phyloP scores from a whole-genome alignment of 768 basidiomycete genomes.

The Clavaria fumosa region DNA sequence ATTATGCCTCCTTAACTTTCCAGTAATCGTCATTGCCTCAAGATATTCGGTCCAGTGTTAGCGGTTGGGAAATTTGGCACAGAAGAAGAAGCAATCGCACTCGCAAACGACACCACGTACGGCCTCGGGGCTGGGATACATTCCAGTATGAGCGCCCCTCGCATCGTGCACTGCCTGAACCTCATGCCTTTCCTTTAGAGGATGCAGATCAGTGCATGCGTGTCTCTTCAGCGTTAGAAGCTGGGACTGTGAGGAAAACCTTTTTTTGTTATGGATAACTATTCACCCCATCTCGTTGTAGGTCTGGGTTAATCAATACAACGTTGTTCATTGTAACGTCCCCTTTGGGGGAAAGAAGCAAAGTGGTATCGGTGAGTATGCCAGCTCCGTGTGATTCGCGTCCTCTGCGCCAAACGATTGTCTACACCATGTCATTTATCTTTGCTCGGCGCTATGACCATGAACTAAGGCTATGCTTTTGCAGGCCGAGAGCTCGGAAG shows the following conservation, averaged over 20 bases:
- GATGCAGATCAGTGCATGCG: slow-evolving; percentile 85
- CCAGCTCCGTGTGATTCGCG: no score
- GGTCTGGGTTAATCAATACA: slow-evolving; percentile 93
- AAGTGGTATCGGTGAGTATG: slow-evolving; percentile 71
- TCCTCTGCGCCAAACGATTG: no score
- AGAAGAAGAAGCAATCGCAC: slow-evolving; percentile 70
- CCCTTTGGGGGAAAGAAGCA: slow-evolving; percentile 96
- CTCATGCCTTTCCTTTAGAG: slow-evolving; percentile 20
- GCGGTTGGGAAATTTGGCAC: slow-evolving; percentile 69
- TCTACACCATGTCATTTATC: no score
- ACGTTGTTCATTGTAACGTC: slow-evolving; percentile 67
- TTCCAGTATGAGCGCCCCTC: slow-evolving; percentile 39
- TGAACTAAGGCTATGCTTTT: neutral
- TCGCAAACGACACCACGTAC: slow-evolving; percentile 83
- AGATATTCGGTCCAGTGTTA: slow-evolving; percentile 95
- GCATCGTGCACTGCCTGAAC: slow-evolving; percentile 7
- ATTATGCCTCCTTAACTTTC: neutral
- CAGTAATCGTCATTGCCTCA: slow-evolving; percentile 5
- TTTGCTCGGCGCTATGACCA: no score
- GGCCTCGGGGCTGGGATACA: slow-evolving; percentile 88
- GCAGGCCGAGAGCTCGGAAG: slow-evolving; percentile 78
- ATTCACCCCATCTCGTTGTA: slow-evolving; percentile 14
- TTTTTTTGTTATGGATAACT: slow-evolving; percentile 6
- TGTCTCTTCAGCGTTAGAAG: slow-evolving; percentile 72
- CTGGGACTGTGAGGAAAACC: slow-evolving; percentile 50